phyloP scores from a whole-genome alignment of 2,329 filamentous ascomycete species.

The Hansfordia pulvinata region DNA sequence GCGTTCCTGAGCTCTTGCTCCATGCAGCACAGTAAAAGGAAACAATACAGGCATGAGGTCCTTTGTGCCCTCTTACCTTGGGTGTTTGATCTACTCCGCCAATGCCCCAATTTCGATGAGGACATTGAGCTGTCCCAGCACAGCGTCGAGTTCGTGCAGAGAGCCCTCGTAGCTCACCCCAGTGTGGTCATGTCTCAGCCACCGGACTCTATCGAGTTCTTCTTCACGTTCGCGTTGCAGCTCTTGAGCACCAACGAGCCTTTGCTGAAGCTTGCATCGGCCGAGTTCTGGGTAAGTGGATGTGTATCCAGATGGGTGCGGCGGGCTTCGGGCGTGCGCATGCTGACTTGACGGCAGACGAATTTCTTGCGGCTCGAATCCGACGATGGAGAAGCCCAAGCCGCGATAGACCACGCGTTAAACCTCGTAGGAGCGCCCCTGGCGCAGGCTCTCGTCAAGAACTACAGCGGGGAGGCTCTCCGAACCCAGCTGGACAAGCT shows the following conservation, averaged over 20 bases:
- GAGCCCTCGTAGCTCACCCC: slow-evolving; percentile 46
- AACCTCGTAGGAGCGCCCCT: slow-evolving; percentile 47
- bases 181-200: slow-evolving; percentile 49
- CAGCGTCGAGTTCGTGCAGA: slow-evolving; percentile 58
- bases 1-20: slow-evolving; percentile 52
- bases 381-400: slow-evolving; percentile 25
- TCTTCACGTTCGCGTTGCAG: slow-evolving; percentile 60
- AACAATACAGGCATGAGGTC: no score
- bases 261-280: slow-evolving; percentile 60
- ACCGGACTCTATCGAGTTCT: slow-evolving; percentile 42
- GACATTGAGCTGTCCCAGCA: slow-evolving; percentile 63
- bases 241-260: slow-evolving; percentile 60
- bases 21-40: slow-evolving; percentile 22
- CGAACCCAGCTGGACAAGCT: slow-evolving; percentile 62
- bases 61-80: no score
- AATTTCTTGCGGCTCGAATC: slow-evolving; percentile 40
- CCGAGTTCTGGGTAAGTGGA: slow-evolving; percentile 61
- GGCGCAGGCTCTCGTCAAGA: slow-evolving; percentile 44
- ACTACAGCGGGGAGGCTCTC: slow-evolving; percentile 54
- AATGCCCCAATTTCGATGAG: slow-evolving; percentile 30
- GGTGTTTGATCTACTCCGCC: slow-evolving; percentile 4
- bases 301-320: no score
- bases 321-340: no score
- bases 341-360: slow-evolving; percentile 30
- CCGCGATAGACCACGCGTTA: slow-evolving; percentile 34